Percentiles rank a stretch among this genome's conserved stretches.
Conservation (phyloP, 495 filamentous ascomycete genomes). For the Talaromyces nanjingensis region DNA sequence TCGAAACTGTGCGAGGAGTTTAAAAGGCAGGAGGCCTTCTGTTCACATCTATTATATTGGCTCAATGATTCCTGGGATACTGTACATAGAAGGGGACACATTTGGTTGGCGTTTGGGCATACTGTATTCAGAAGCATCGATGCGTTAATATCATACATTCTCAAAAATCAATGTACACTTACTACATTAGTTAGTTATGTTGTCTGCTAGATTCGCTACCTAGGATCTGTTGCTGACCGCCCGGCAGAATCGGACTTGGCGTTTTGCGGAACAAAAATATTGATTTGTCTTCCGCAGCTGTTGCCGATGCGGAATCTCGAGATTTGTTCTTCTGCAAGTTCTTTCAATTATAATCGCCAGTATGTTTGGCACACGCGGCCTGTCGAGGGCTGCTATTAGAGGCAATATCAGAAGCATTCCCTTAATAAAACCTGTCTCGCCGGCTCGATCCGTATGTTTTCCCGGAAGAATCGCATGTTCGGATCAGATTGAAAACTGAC, state of each 20-base stretch:
- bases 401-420: background rate
- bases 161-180: background rate
- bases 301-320: background rate
- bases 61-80: background rate
- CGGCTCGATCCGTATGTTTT: slow-evolving; percentile 9
- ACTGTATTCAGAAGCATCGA: background rate
- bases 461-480: background rate
- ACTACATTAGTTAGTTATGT: background rate
- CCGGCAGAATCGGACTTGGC: slow-evolving; percentile 9
- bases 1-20: background rate
- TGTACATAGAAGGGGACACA: slow-evolving; percentile 1
- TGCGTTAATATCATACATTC: background rate
- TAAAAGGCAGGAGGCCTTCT: background rate
- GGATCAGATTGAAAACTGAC: slow-evolving; percentile 3
- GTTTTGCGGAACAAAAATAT: slow-evolving; percentile 8
- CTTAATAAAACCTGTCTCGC: background rate
- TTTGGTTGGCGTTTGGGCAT: slow-evolving; percentile 4
- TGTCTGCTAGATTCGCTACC: too few relatives aligned
- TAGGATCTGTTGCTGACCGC: background rate
- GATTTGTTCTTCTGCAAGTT: slow-evolving; percentile 1
- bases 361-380: slow-evolving; percentile 4
- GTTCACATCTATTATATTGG: background rate
- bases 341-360: slow-evolving; percentile 3
- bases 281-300: background rate
- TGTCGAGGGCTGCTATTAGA: background rate